Conservation (phyloP, 768 basidiomycete species). For the Harrya chromipes region DNA sequence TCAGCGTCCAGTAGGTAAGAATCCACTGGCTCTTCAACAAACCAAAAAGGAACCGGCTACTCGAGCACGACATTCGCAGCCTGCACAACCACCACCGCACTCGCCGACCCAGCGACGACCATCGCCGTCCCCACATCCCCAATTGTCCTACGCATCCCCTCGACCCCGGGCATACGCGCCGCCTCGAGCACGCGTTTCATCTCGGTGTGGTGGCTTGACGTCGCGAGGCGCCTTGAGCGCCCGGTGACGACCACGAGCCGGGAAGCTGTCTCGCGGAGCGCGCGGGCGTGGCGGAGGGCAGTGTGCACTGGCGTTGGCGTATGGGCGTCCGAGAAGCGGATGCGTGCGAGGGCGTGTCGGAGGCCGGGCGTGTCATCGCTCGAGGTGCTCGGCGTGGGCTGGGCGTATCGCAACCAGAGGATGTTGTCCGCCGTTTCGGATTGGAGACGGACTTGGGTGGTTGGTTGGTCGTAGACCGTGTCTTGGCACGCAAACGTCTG, state of each 20-base stretch:
- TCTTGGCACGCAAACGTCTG: constrained; percentile 50
- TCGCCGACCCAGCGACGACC: constrained; percentile 54
- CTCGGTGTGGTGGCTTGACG: constrained; percentile 71
- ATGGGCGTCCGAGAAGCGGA: constrained; percentile 56
- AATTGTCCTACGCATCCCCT: constrained; percentile 66
- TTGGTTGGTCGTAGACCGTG: constrained; percentile 64
- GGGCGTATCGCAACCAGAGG: constrained; percentile 63
- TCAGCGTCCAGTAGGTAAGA: too few relatives aligned
- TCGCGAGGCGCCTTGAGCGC: constrained; percentile 69
- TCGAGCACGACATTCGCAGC: constrained; percentile 38
- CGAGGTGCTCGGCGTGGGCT: constrained; percentile 15
- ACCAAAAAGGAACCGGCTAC: too few relatives aligned
- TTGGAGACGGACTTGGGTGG: constrained; percentile 63
- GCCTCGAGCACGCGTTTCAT: constrained; percentile 59
- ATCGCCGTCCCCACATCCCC: constrained; percentile 87
- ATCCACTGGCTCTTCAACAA: too few relatives aligned
- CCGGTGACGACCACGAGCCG: constrained; percentile 67
- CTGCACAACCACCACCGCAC: constrained; percentile 67
- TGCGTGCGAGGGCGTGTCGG: constrained; percentile 45
- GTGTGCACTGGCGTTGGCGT: constrained; percentile 62
- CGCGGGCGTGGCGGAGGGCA: constrained; percentile 42
- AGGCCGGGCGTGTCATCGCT: constrained; percentile 10
- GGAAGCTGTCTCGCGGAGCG: constrained; percentile 25
- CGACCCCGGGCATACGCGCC: constrained; percentile 3
- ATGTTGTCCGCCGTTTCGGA: constrained; percentile 86